These are phyloP conservation scores for Rehmannia glutinosa DNA, from an alignment of 257 asterid genomes.

Conservation along the genomic window DNA sequence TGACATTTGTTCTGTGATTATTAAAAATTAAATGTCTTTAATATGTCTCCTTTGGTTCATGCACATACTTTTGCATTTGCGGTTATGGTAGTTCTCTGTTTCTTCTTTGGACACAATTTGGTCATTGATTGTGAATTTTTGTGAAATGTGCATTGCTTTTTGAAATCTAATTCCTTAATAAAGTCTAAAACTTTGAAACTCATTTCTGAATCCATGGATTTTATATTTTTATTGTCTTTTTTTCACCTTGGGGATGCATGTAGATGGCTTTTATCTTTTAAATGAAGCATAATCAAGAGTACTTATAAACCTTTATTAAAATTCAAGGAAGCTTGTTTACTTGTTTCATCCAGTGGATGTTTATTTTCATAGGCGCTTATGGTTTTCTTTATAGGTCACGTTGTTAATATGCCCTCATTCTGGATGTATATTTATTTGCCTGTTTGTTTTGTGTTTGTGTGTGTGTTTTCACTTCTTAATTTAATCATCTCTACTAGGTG, in stretches of 20 bases:
- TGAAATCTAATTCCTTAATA: not conserved
- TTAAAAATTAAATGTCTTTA: not conserved
- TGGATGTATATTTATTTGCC: not conserved
- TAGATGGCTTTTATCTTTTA: not conserved
- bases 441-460: no score
- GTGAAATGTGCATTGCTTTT: not conserved
- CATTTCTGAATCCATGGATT: not conserved
- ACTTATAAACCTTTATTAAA: not conserved
- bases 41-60: not conserved
- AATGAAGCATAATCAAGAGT: not conserved
- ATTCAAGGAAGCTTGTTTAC: not conserved
- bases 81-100: not conserved
- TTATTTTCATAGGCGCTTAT: not conserved
- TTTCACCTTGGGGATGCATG: not conserved
- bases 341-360: not conserved
- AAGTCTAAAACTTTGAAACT: not conserved
- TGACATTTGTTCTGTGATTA: not conserved
- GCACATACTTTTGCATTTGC: constrained; percentile 1
- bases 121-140: not conserved
- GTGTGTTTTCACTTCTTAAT: not conserved
- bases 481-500: constrained; percentile 41
- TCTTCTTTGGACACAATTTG: not conserved
- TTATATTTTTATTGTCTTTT: not conserved
- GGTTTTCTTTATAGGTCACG: not conserved
- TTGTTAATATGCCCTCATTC: not conserved